A percentile compares a stretch with the other conserved stretches of the same genome.
These are phyloP conservation scores for Xanthoconium purpureum DNA, from an alignment of 768 basidiomycete genomes.

Conservation along the genomic window DNA sequence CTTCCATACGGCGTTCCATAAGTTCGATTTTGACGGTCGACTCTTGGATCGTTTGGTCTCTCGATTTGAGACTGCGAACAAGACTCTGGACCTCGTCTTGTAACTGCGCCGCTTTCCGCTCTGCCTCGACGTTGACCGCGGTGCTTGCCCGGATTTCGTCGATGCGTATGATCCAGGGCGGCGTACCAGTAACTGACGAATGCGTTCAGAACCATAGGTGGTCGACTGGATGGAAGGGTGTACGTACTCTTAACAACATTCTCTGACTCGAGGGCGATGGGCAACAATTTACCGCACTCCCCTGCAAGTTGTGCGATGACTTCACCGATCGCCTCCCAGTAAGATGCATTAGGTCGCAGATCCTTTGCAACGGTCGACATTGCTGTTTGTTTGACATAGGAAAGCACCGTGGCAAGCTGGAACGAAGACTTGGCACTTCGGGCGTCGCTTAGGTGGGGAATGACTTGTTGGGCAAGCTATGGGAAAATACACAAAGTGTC, in stretches of 20 bases:
- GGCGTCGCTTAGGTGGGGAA: constrained; percentile 81
- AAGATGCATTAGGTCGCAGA: constrained; percentile 58
- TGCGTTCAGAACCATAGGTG: neutral
- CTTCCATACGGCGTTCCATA: constrained; percentile 91
- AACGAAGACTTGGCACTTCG: constrained; percentile 76
- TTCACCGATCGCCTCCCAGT: constrained; percentile 76
- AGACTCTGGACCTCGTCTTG: constrained; percentile 90
- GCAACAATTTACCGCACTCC: constrained; percentile 69
- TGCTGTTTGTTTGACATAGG: constrained; percentile 72
- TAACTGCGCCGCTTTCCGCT: constrained; percentile 79
- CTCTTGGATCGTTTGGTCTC: constrained; percentile 91
- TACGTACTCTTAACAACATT: constrained; percentile 74
- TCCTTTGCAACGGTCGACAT: constrained; percentile 66
- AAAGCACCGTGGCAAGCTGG: constrained; percentile 66
- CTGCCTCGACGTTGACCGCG: constrained; percentile 88
- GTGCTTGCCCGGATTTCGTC: constrained; percentile 78
- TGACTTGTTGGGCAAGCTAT: constrained; percentile 86
- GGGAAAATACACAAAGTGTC: neutral
- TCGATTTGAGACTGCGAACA: constrained; percentile 75
- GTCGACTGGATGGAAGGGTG: neutral
- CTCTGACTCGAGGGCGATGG: constrained; percentile 69
- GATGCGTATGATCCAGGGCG: constrained; percentile 85
- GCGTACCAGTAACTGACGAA: constrained; percentile 58
- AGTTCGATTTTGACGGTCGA: constrained; percentile 88
- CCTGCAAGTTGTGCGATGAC: constrained; percentile 67